Evolutionary conservation across 441 rosid species (phyloP).

Genomic region (Erodium moschatum): DNA sequence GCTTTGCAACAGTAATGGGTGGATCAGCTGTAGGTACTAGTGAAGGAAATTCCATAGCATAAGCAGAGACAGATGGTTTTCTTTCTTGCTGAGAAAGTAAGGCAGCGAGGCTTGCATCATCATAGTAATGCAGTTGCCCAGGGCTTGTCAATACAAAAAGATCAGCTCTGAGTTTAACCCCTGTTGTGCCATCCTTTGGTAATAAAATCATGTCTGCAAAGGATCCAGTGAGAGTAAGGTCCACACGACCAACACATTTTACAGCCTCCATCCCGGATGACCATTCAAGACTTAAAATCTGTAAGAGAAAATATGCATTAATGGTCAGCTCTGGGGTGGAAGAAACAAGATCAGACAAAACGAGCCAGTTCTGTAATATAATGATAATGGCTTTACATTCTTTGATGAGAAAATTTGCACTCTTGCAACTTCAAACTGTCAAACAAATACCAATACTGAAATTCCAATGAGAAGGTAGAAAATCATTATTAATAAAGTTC

Average conservation of each 20-base stretch:
- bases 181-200: conserved; percentile 31
- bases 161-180: conserved; percentile 27
- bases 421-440: neutral
- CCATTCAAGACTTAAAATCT: conserved; percentile 60
- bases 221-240: conserved; percentile 53
- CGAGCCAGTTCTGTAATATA: too few species aligned
- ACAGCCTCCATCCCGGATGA: conserved; percentile 46
- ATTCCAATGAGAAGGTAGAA: neutral
- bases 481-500: neutral
- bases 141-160: conserved; percentile 48
- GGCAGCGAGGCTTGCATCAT: conserved; percentile 36
- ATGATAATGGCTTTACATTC: conserved; percentile 20
- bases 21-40: conserved; percentile 48
- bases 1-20: conserved; percentile 37
- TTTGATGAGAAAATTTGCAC: conserved; percentile 2
- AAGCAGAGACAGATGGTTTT: conserved; percentile 33
- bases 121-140: conserved; percentile 50
- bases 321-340: neutral
- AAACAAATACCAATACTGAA: neutral
- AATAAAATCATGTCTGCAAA: conserved; percentile 62
- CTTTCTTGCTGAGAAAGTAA: conserved; percentile 36
- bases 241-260: conserved; percentile 50
- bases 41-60: conserved; percentile 32
- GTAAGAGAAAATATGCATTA: conserved; percentile 21
- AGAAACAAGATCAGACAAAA: neutral